Evolutionary conservation across 1,284 basidiomycete species (phyloP), one percentile per base, ranked within the genome.

Genomic region (Sanghuangporus weigelae): DNA sequence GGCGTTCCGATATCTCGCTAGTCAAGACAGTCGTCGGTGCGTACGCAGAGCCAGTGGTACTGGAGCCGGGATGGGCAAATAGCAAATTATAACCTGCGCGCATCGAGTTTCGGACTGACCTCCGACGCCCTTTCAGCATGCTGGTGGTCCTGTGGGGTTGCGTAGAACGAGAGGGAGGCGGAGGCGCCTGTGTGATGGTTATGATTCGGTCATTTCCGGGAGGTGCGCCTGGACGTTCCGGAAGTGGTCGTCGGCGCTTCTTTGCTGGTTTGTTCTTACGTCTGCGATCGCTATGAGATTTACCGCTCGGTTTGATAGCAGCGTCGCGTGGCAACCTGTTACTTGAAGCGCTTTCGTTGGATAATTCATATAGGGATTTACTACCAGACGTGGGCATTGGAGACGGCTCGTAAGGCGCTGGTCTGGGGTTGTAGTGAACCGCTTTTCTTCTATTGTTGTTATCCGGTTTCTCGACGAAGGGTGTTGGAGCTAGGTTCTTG

Each of bases 51-150:
- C 64, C 64, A n/a, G 60, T 58, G 21, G 36, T 62, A 42, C 60
- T 62, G 26, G 64, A 65, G 21, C 64, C 64, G 16, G 64, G 60
- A 39, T 57, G 31, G 19, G 64, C 60, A 42, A 65, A 65, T 57
- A 62, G 50, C 16, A 62, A 35, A 26, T 65, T 65, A 49, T 62
- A 62, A 19, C 60, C 64, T 39, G 64, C 49, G 11, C 60, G 54
- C 16, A 65, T 12, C 11, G 64, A 65, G 56, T 62, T 62, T 5
- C 64, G 54, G 19, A 56, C n/a, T 12, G 64, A 59, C 8, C 64
- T 55, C 16, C 56, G 55, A 21, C 57, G 40, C 12, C 36, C 39
- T 35, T 55, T 56, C 51, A 35, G 21, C 36, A 42, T 46, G 38
- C 50, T 48, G 16, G 49, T 54, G 12, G 36, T 31, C 23, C 62